phyloP scores from a whole-genome alignment of 1,284 basidiomycete species.

The Rugosomyces carneus region DNA sequence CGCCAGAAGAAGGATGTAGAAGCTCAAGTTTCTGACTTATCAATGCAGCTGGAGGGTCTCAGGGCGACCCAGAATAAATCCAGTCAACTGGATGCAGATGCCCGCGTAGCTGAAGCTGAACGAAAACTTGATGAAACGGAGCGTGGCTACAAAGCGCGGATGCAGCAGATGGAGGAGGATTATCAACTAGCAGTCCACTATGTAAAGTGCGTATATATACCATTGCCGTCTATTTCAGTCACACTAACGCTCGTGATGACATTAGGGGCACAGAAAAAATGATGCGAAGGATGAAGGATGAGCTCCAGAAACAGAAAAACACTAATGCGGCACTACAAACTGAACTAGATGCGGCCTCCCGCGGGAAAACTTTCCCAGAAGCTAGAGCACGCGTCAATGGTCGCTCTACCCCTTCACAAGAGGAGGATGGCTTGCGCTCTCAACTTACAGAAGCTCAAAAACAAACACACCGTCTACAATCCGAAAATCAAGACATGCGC shows the following conservation, averaged over 20 bases:
- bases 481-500: slow-evolving; percentile 73
- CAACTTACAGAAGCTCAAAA: slow-evolving; percentile 70
- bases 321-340: slow-evolving; percentile 73
- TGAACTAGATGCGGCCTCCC: slow-evolving; percentile 69
- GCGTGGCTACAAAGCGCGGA: slow-evolving; percentile 64
- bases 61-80: slow-evolving; percentile 49
- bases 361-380: slow-evolving; percentile 50
- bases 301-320: slow-evolving; percentile 84
- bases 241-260: slow-evolving; percentile 14
- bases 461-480: slow-evolving; percentile 61
- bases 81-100: slow-evolving; percentile 47
- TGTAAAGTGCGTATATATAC: slow-evolving; percentile 64
- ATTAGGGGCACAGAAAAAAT: slow-evolving; percentile 95
- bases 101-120: slow-evolving; percentile 62
- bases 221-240: slow-evolving; percentile 21
- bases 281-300: slow-evolving; percentile 95
- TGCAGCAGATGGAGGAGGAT: slow-evolving; percentile 89
- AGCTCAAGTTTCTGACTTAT: slow-evolving; percentile 56
- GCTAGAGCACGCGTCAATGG: slow-evolving; percentile 67
- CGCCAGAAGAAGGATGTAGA: slow-evolving; percentile 72
- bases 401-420: slow-evolving; percentile 74
- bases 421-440: slow-evolving; percentile 59
- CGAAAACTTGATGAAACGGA: slow-evolving; percentile 77
- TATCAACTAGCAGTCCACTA: slow-evolving; percentile 92
- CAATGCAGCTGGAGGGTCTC: slow-evolving; percentile 59